These are phyloP conservation scores for Cytospora leucostoma DNA, from an alignment of 2,329 filamentous ascomycete species.

Conservation along the genomic window DNA sequence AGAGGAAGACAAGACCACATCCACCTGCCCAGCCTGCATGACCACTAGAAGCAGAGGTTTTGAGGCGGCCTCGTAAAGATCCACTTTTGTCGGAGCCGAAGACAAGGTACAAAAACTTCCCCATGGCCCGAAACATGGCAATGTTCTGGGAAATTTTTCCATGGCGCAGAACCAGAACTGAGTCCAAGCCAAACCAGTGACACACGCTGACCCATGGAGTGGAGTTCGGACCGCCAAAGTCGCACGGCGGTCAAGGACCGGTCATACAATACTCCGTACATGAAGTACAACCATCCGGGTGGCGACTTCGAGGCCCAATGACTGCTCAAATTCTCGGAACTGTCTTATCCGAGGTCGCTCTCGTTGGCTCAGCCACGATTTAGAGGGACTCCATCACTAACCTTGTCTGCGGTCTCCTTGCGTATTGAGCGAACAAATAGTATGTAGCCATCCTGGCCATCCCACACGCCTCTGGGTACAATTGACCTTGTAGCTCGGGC, in stretches of 20 bases:
- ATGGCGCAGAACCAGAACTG: background rate
- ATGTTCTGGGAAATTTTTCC: conserved; percentile 15
- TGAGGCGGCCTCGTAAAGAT: conserved; percentile 12
- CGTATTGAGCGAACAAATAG: no score
- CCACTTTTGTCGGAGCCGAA: conserved; percentile 7
- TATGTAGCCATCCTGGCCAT: no score
- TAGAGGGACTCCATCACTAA: conserved; percentile 6
- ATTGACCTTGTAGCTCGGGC: background rate
- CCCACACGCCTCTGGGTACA: no score
- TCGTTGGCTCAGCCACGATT: conserved; percentile 17
- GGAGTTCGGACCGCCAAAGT: background rate
- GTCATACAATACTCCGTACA: background rate
- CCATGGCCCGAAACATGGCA: conserved; percentile 12
- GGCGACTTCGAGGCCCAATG: background rate
- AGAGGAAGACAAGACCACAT: background rate
- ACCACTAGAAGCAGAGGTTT: background rate
- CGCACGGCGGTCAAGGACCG: background rate
- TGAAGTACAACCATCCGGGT: background rate
- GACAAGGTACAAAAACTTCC: background rate
- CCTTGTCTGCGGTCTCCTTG: background rate
- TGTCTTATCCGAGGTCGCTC: background rate
- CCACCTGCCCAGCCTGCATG: background rate
- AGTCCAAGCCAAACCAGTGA: background rate
- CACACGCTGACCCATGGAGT: background rate
- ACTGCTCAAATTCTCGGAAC: background rate